Evolutionary conservation across 2,329 filamentous ascomycete genomes (phyloP).

Genomic region (Talaromyces sp.): DNA sequence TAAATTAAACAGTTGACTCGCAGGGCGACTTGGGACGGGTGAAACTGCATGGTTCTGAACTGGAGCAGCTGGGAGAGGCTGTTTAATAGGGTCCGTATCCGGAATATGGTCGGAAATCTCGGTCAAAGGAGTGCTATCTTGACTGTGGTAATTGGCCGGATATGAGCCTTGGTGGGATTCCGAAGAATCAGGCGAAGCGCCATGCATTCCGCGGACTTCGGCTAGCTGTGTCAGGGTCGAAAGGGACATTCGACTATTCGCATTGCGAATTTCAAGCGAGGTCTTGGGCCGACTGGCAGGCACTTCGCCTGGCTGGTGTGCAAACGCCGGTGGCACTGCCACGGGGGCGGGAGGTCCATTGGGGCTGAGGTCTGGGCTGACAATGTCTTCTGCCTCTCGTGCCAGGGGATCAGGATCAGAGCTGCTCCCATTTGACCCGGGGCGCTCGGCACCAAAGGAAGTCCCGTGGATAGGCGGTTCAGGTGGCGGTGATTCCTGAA

Average conservation of each 20-base stretch:
- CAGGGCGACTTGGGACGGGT: not conserved
- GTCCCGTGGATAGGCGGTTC: slow-evolving; percentile 28
- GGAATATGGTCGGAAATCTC: slow-evolving; percentile 7
- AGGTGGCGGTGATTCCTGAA: slow-evolving; percentile 27
- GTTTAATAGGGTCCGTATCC: not conserved
- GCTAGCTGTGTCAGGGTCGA: slow-evolving; percentile 77
- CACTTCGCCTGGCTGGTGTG: slow-evolving; percentile 66
- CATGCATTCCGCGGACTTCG: slow-evolving; percentile 57
- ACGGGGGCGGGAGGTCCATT: slow-evolving; percentile 71
- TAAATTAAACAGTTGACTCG: slow-evolving; percentile 9
- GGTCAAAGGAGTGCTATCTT: slow-evolving; percentile 3
- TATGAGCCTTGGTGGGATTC: not conserved
- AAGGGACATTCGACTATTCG: slow-evolving; percentile 77
- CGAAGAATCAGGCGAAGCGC: slow-evolving; percentile 16
- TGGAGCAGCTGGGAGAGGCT: slow-evolving; percentile 8
- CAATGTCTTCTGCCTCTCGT: slow-evolving; percentile 20
- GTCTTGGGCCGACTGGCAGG: slow-evolving; percentile 68
- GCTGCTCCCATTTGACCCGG: slow-evolving; percentile 31
- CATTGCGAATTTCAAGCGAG: slow-evolving; percentile 71
- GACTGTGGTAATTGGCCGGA: not conserved
- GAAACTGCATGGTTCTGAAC: slow-evolving; percentile 2
- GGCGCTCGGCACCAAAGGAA: slow-evolving; percentile 14
- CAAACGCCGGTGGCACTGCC: slow-evolving; percentile 70
- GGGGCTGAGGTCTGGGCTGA: slow-evolving; percentile 33
- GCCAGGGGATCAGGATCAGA: slow-evolving; percentile 31